Base-by-base conservation (phyloP, 768 basidiomycete genomes). In the Asterophora parasitica region DNA sequence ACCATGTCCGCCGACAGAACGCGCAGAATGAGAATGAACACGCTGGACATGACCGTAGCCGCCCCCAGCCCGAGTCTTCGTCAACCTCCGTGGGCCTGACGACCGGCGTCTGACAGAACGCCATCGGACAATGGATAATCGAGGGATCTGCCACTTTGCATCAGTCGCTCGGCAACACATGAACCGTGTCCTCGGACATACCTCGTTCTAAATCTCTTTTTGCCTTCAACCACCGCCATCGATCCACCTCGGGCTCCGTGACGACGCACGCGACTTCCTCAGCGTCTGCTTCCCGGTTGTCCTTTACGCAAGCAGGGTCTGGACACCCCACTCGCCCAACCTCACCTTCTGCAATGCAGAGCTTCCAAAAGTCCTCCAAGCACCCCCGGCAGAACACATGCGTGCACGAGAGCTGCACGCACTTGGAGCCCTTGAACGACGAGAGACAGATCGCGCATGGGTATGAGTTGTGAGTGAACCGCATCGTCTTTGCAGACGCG, bases 301-400 rank as follows among this genome's bases (percentile, higher is more conserved):
- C 63, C 58, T 89, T 91, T n/a, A 87, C 79, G 57, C 92, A 96
- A 30, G 70, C 72, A 1, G 82, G 80, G 58, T 90, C 84, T 1
- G 92, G 88, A 61, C 92, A 96, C 0, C 84, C 77, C 1, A 96
- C 92, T 15, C 74, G 73, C 26, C 72, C 75, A 11, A 92, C 69
- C 49, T 86, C 82, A 6, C 92, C 92, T 60, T 94, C 91, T 40
- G 66, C 69, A 44, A 96, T 86, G 54, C 84, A 86, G 42, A 92
- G 61, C 36, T 76, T 74, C 92, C 92, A 96, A 61, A 88, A 93
- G 43, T 86, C 83, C 44, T 73, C 72, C 20, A 95, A 64, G 60
- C 92, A 95, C 7, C 75, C 63, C n/a, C 80, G 78, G 61, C 92
- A 95, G 62, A 92, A 94, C 10, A 92, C 76, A 62, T 94, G 92